Evolutionary conservation across 176 grass and related monocot species (phyloP), one percentile per base, ranked within the genome.

Genomic region (Oryza australiensis): DNA sequence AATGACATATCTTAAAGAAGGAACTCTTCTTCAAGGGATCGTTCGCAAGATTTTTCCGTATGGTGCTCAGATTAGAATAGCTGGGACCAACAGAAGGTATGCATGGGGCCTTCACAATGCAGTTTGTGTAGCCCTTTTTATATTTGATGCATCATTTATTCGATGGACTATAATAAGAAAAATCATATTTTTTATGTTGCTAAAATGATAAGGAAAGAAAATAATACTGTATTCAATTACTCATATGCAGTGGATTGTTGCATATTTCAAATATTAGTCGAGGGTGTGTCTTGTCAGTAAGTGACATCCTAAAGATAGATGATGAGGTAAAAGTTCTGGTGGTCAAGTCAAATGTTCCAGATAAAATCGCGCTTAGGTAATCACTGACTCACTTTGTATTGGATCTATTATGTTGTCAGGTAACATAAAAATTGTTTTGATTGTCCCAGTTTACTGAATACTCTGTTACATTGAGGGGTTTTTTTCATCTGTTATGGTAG

Each of bases 321-420:
- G 96, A 95, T 66, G 89, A 95, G 70, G 69, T 99, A 62, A 95
- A 99, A 81, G 87, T 92, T 89, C 73, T 94, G 10, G 96, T 95
- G 32, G 87, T 99, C 73, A 95, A 94, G 43, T 94, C 93, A 80
- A 90, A 90, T 88, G 74, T 94, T 71, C 87, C 88, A 32, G 93
- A 88, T 62, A 99, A 95, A 86, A 99, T 99, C 70, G 87, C 77
- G 26, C 83, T 99, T 66, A 99, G 93, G 91, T 95, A 74, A 72
- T 83, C 55, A 34, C 45, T 79, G 72, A 59, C 15, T 40, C 9
- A 40, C 38, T 40, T 40, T 1, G 38, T 10, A 40, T 40, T 40
- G 38, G 38, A 40, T 40, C 1, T 40, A 40, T 40, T 40, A 8
- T 2, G 38, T 40, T 40, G 38, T 40, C 38, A 40, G 1, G 9